phyloP scores from a whole-genome alignment of 306 rosid species.

The Castanea mollissima region DNA sequence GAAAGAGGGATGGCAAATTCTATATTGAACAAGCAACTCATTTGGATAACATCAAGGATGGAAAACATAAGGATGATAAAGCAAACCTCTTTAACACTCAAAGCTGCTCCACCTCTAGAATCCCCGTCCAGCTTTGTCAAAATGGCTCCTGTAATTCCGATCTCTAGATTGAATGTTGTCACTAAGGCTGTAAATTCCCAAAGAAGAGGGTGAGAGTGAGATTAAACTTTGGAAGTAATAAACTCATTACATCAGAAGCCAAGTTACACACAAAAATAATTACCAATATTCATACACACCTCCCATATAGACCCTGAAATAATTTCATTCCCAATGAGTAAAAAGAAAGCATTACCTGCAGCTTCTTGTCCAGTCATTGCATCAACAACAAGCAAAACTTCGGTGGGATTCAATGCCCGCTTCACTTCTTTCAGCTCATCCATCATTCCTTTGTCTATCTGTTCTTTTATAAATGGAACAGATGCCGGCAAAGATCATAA shows the following conservation, averaged over 20 bases:
- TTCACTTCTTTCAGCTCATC: slow-evolving; percentile 96
- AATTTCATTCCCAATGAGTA: background rate
- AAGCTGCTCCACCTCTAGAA: slow-evolving; percentile 99
- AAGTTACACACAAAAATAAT: background rate
- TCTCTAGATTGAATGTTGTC: slow-evolving; percentile 90
- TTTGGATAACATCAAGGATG: background rate
- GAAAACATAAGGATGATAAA: slow-evolving; percentile 18
- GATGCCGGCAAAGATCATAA: slow-evolving; percentile 19
- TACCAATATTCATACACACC: background rate
- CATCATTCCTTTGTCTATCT: slow-evolving; percentile 98
- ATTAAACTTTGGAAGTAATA: slow-evolving; percentile 17
- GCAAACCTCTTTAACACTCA: slow-evolving; percentile 94
- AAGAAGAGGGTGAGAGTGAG: slow-evolving; percentile 22
- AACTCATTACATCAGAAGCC: background rate
- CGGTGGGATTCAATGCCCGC: slow-evolving; percentile 71
- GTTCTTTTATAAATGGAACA: slow-evolving; percentile 16
- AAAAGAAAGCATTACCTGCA: slow-evolving; percentile 60
- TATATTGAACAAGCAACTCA: background rate
- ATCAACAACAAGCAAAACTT: slow-evolving; percentile 96
- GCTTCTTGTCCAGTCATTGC: slow-evolving; percentile 99
- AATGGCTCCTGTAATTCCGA: slow-evolving; percentile 98
- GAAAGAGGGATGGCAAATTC: slow-evolving; percentile 6
- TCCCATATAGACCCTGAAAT: background rate
- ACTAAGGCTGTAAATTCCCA: slow-evolving; percentile 68
- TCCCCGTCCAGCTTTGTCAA: slow-evolving; percentile 98